Conservation (phyloP, 805 yeast species). For the Zygosaccharomyces kombuchaensis region DNA sequence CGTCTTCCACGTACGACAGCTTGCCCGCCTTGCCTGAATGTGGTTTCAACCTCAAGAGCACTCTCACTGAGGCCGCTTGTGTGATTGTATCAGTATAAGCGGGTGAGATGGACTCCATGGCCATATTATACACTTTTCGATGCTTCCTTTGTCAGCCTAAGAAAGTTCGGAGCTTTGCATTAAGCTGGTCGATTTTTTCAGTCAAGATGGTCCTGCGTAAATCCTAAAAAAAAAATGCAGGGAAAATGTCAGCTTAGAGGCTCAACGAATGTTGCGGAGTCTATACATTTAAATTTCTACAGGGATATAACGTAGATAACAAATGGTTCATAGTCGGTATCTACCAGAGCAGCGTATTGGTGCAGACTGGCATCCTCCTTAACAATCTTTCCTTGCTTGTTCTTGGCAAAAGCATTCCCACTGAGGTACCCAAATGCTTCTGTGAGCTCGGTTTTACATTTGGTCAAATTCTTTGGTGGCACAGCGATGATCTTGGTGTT, state of each 20-base stretch:
- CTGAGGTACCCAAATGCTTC: conserved; percentile 83
- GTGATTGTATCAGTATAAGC: background rate
- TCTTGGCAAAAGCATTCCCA: conserved; percentile 77
- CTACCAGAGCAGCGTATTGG: conserved; percentile 90
- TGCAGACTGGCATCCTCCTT: conserved; percentile 58
- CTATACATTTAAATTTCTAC: conserved; percentile 11
- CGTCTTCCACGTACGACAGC: conserved; percentile 10
- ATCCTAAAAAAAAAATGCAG: conserved; percentile 1
- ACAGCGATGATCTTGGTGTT: conserved; percentile 46
- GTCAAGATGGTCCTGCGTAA: background rate
- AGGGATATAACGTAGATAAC: conserved; percentile 54
- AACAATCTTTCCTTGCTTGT: conserved; percentile 59
- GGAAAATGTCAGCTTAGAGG: background rate
- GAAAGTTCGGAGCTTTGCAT: background rate
- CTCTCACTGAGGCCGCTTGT: conserved; percentile 5
- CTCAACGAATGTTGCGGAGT: background rate
- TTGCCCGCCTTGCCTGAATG: conserved; percentile 2
- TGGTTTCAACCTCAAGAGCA: conserved; percentile 9
- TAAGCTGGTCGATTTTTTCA: background rate
- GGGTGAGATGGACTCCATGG: background rate
- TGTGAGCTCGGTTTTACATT: conserved; percentile 66
- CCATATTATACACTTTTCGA: background rate
- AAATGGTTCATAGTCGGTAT: conserved; percentile 94
- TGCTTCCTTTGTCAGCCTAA: background rate
- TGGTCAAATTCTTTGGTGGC: conserved; percentile 44